Evolutionary conservation across 2,329 filamentous ascomycete species (phyloP).

Genomic region (Pestalotiopsis sp.): DNA sequence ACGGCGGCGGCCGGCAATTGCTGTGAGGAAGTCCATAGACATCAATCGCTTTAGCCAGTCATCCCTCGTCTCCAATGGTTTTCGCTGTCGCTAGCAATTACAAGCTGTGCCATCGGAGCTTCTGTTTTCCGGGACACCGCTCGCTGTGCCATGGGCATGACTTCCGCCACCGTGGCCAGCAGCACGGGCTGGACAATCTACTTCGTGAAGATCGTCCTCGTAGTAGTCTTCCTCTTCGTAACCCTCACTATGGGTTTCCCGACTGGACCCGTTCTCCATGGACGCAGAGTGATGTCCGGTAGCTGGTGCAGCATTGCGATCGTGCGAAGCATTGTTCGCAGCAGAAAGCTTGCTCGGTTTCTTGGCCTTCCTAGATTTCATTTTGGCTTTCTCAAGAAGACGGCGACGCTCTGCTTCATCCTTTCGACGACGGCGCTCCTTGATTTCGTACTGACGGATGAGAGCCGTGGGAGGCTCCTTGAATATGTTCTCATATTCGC

Average conservation of each 20-base stretch:
- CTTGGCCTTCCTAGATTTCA: constrained; percentile 87
- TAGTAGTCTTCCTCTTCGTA: constrained; percentile 43
- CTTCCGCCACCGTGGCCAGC: constrained; percentile 14
- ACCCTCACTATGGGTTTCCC: constrained; percentile 36
- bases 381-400: constrained; percentile 89
- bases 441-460: constrained; percentile 91
- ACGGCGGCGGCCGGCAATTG: no score
- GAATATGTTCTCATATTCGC: constrained; percentile 96
- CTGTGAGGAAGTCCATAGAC: no score
- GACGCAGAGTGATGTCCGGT: constrained; percentile 26
- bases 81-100: not conserved
- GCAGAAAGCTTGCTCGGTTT: constrained; percentile 73
- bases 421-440: constrained; percentile 83
- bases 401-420: constrained; percentile 84
- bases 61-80: no score
- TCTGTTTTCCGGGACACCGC: not conserved
- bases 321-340: constrained; percentile 42
- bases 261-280: constrained; percentile 15
- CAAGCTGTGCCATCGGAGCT: not conserved
- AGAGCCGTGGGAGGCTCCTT: constrained; percentile 83
- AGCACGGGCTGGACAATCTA: constrained; percentile 24
- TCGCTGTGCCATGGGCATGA: constrained; percentile 2
- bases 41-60: no score
- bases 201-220: constrained; percentile 35
- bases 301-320: constrained; percentile 25